A percentile compares a stretch with the other conserved stretches of the same genome.
These are phyloP conservation scores for Agrocybe pediades DNA, from an alignment of 768 basidiomycete species.

Conservation along the genomic window DNA sequence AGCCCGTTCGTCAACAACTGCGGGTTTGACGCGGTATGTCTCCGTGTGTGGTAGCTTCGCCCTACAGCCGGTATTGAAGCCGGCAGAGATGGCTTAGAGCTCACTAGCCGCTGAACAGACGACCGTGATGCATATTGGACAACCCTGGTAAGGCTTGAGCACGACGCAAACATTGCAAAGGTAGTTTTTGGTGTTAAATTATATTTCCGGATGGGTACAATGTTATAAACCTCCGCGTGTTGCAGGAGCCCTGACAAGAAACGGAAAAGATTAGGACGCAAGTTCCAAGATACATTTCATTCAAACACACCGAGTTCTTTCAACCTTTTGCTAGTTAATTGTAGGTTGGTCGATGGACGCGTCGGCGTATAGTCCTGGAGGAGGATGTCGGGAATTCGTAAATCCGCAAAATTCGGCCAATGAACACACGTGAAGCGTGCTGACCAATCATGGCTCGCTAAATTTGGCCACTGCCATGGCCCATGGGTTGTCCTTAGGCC, in stretches of 20 bases:
- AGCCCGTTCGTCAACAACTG: not conserved
- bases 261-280: too few relatives aligned
- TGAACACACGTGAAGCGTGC: not conserved
- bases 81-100: not conserved
- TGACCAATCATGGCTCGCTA: not conserved
- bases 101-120: not conserved
- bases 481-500: too few relatives aligned
- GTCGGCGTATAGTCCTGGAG: not conserved
- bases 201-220: not conserved
- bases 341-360: not conserved
- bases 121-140: conserved; percentile 1
- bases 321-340: too few relatives aligned
- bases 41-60: conserved; percentile 1
- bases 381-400: not conserved
- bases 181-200: not conserved
- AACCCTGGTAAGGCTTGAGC: not conserved
- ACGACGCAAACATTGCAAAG: conserved; percentile 3
- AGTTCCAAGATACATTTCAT: too few relatives aligned
- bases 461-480: too few relatives aligned
- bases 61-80: not conserved
- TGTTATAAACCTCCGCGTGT: not conserved
- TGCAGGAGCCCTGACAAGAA: not conserved
- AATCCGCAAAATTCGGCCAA: conserved; percentile 6
- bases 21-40: not conserved
- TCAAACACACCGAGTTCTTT: too few relatives aligned